Evolutionary conservation across 257 asterid genomes (phyloP), one percentile per base, ranked within the genome.

Genomic region (Eustoma russellianum): DNA sequence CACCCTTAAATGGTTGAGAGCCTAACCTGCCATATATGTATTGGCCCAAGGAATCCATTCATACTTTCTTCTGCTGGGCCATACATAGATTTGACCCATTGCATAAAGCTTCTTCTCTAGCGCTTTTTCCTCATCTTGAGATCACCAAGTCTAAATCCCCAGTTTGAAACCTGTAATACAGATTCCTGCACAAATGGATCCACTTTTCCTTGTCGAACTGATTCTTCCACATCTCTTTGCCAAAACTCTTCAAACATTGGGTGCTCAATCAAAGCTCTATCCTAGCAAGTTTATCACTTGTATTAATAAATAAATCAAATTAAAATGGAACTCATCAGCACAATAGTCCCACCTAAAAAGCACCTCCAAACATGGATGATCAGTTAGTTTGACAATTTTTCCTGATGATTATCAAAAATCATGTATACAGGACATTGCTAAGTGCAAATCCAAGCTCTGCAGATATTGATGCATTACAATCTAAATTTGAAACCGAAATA

Each of bases 1-100:
- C 43, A 38, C 1, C 43, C 43, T 5, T 38, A 4, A 24, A 24
- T 24, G 30, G 30, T 24, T 2, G 33, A 18, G 33, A 33, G 16
- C n/a, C 87, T 63, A n/a, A 89, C 98, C 91, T 86, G 98, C 98
- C 96, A 91, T 56, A 84, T 13, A 78, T 91, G 96, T 63, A 87
- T 79, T 33, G 91, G 95, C 64, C 96, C 96, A 55, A 91, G 73
- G 55, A 84, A 91, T 56, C 95, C 95, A 34, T 66, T 68, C 67
- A 75, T 53, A 48, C 72, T 55, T 60, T 77, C 79, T 33, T 83
- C 86, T 24, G 79, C 66, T 52, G 71, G 86, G 60, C 74, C 51
- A 61, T 68, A 91, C 7, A 84, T 34, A 44, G 95, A 87, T 69
- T 77, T 80, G 48, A 91, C 69, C 95, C 95, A 79, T 52, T 59